phyloP scores from a whole-genome alignment of 148 eudicot genomes.

The Polygonum aviculare region DNA sequence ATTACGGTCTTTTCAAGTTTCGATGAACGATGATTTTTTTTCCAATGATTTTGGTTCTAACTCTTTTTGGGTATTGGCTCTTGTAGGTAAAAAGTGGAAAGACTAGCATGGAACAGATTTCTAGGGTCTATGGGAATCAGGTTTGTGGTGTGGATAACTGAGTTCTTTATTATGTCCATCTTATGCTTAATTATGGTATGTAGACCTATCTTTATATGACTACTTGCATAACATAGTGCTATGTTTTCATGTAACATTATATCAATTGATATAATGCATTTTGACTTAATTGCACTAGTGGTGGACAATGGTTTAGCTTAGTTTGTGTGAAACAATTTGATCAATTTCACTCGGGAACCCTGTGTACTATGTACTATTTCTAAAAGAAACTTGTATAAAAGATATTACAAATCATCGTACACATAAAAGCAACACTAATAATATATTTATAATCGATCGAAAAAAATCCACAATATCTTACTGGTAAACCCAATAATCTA shows the following conservation, averaged over 20 bases:
- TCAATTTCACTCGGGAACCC: not conserved
- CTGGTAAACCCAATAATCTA: not conserved
- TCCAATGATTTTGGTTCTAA: not conserved
- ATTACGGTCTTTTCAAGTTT: constrained; percentile 5
- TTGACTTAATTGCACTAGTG: not conserved
- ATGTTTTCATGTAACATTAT: not conserved
- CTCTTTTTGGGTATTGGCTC: not conserved
- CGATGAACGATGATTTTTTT: not conserved
- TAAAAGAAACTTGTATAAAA: not conserved
- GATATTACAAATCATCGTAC: not conserved
- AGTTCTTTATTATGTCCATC: not conserved
- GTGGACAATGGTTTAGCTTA: not conserved
- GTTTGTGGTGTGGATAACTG: constrained; percentile 25
- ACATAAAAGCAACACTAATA: not conserved
- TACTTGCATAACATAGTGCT: not conserved
- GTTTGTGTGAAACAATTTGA: not conserved
- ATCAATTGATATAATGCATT: not conserved
- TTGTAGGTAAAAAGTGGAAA: constrained; percentile 75
- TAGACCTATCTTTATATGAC: not conserved
- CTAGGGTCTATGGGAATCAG: constrained; percentile 95
- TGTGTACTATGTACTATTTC: not conserved
- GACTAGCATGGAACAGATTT: constrained; percentile 85
- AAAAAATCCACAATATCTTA: not conserved
- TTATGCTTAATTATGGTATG: constrained; percentile 1
- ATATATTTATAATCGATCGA: not conserved